phyloP scores from a whole-genome alignment of 768 basidiomycete species.

The Mycena indigotica region DNA sequence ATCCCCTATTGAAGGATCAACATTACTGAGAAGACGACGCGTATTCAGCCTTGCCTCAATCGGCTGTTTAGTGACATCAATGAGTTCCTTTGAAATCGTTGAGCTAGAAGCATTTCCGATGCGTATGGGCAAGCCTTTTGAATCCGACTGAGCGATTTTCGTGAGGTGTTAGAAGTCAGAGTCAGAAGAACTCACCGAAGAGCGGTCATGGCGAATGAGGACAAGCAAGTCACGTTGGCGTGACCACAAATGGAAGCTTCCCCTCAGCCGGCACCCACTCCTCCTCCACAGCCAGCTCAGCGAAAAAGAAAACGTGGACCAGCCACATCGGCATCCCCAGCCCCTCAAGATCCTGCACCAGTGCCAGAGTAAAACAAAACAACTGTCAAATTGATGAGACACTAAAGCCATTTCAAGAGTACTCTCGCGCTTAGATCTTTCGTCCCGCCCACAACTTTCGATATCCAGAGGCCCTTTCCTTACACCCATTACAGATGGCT shows the following conservation, averaged over 20 bases:
- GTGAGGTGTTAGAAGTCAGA: conserved; percentile 24
- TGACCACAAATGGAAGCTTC: conserved; percentile 7
- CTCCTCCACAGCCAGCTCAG: conserved; percentile 25
- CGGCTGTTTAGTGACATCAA: conserved; percentile 61
- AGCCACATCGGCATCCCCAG: conserved; percentile 54
- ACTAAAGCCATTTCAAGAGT: conserved; percentile 38
- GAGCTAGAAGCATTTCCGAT: conserved; percentile 2
- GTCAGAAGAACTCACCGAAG: conserved; percentile 36
- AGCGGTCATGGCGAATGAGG: conserved; percentile 37
- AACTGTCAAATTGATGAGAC: too few relatives aligned
- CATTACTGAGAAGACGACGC: conserved; percentile 13
- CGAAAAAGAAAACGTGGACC: conserved; percentile 63
- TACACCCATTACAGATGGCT: conserved; percentile 55
- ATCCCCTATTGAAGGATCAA: conserved; percentile 51
- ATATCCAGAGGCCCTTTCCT: conserved; percentile 78
- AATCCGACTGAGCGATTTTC: conserved; percentile 55
- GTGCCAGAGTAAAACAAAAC: neutral
- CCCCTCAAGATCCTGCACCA: conserved; percentile 52
- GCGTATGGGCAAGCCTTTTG: conserved; percentile 56
- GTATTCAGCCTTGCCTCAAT: conserved; percentile 51
- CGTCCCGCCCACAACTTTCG: conserved; percentile 67
- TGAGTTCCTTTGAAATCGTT: conserved; percentile 58
- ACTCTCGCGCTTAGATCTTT: conserved; percentile 69
- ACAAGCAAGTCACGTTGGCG: neutral
- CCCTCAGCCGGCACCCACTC: conserved; percentile 11